Base-by-base conservation (phyloP, 495 filamentous ascomycete genomes). In the Pyronema domesticum region DNA sequence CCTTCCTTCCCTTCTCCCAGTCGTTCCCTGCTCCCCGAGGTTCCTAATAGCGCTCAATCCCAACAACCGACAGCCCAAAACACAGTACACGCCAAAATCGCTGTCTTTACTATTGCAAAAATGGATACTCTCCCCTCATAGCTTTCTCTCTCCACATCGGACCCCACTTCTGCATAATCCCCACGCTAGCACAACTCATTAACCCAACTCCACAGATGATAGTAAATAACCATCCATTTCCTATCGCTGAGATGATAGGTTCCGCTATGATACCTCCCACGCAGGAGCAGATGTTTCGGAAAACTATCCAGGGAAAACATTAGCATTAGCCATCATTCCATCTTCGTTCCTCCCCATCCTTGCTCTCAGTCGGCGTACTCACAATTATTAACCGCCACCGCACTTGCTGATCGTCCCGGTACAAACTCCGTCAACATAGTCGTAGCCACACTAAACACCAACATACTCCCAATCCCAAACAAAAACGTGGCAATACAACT, bases 401-500 rank as follows among this genome's bases (percentile, higher is more conserved):
- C 89, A 3, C 74, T 72, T 9, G 77, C 82, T 6, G 82, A 81
- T 45, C 75, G 74, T 19, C 76, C 72, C 0, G 89, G 86, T 77
- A 95, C 82, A 68, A 96, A 94, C 65, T 96, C 89, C 0, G 85
- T 88, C 55, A 89, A 69, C 82, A 91, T 86, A 1, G 85, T 89
- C 6, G 83, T 89, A 0, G 76, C 73, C 54, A 80, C 76, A 30
- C 76, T 73, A 67, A 96, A 94, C 18, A 94, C 83, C 13, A 96
- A 71, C 89, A 96, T 95, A 46, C 75, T 80, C 5, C 86, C 86
- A 42, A 86, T 64, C 13, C 89, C 89, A 64, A 95, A 95, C 66
- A 84, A 84, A 68, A 94, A 89, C 55, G 86, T 91, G 4, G 84
- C 83, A 34, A 91, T 77, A 70, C 82, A 62, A 10, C 70, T 67